A percentile compares a stretch with the other conserved stretches of the same genome.
Conservation (phyloP, 495 filamentous ascomycete species). For the Daldinia caldariorum region DNA sequence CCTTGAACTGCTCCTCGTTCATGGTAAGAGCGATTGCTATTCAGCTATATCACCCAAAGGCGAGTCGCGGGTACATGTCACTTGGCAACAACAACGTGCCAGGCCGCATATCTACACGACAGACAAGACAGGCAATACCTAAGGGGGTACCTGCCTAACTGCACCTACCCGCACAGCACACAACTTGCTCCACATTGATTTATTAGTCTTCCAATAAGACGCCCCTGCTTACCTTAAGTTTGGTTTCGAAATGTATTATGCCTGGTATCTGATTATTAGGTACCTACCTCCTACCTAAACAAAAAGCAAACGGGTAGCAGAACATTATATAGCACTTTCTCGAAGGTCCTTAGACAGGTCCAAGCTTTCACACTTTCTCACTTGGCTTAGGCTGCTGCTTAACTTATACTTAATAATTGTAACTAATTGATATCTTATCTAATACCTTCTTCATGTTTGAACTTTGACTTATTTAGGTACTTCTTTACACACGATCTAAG, state of each 20-base stretch:
- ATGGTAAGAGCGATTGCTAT: slow-evolving; percentile 3
- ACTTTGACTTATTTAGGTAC: no score
- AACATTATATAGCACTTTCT: not conserved
- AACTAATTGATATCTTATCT: no score
- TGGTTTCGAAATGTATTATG: not conserved
- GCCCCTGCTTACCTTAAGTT: slow-evolving; percentile 10
- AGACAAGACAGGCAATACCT: slow-evolving; percentile 3
- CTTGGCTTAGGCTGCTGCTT: not conserved
- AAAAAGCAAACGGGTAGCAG: slow-evolving; percentile 12
- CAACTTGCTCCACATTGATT: slow-evolving; percentile 27
- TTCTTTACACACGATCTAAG: no score
- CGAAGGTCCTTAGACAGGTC: not conserved
- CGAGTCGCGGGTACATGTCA: not conserved
- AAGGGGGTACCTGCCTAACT: slow-evolving; percentile 10
- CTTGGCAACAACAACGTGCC: not conserved
- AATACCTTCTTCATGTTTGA: no score
- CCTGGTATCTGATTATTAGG: slow-evolving; percentile 1
- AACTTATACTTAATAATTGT: no score
- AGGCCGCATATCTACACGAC: slow-evolving; percentile 3
- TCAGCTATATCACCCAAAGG: slow-evolving; percentile 20
- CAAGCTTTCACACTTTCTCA: not conserved
- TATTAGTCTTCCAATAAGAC: slow-evolving; percentile 10
- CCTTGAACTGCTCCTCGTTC: no score
- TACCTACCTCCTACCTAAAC: no score
- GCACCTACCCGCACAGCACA: slow-evolving; percentile 31